phyloP scores from a whole-genome alignment of 1,284 basidiomycete species.

The Cryptococcus deneoformans region DNA sequence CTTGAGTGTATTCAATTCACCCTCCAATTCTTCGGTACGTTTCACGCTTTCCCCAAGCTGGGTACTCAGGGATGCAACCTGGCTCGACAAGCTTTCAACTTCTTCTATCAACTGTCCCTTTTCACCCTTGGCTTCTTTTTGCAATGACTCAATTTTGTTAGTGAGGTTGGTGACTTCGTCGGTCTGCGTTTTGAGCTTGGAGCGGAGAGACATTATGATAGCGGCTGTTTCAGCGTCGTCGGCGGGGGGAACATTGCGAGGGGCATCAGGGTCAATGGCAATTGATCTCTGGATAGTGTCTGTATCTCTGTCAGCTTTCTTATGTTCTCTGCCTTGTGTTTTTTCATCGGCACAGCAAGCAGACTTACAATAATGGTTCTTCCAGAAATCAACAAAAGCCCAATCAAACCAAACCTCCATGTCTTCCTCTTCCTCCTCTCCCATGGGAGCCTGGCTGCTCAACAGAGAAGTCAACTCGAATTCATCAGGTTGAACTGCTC shows the following conservation, averaged over 20 bases:
- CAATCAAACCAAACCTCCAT: conserved; percentile 98
- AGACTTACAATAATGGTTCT: conserved; percentile 86
- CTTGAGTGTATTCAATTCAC: conserved; percentile 30
- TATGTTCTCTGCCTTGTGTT: not conserved
- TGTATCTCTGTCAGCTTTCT: conserved; percentile 14
- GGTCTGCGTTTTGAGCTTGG: conserved; percentile 73
- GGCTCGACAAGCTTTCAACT: conserved; percentile 40
- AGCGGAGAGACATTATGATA: conserved; percentile 73
- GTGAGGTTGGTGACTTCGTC: conserved; percentile 57
- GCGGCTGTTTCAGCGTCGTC: conserved; percentile 74
- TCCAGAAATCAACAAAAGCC: conserved; percentile 99
- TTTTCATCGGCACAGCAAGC: not conserved
- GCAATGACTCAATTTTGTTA: conserved; percentile 31
- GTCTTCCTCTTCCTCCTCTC: conserved; percentile 55
- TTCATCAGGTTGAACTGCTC: conserved; percentile 76
- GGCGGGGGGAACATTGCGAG: conserved; percentile 49
- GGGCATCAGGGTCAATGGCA: conserved; percentile 53
- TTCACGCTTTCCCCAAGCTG: conserved; percentile 23
- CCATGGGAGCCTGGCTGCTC: conserved; percentile 23
- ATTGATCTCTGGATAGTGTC: conserved; percentile 57
- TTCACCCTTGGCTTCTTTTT: conserved; percentile 49
- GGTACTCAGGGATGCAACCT: conserved; percentile 34
- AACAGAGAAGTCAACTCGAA: conserved; percentile 39
- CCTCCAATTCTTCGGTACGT: conserved; percentile 12
- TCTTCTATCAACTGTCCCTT: conserved; percentile 52